Evolutionary conservation across 495 filamentous ascomycete genomes (phyloP), one percentile per base, ranked within the genome.

Genomic region (Parathielavia hyrcaniae): DNA sequence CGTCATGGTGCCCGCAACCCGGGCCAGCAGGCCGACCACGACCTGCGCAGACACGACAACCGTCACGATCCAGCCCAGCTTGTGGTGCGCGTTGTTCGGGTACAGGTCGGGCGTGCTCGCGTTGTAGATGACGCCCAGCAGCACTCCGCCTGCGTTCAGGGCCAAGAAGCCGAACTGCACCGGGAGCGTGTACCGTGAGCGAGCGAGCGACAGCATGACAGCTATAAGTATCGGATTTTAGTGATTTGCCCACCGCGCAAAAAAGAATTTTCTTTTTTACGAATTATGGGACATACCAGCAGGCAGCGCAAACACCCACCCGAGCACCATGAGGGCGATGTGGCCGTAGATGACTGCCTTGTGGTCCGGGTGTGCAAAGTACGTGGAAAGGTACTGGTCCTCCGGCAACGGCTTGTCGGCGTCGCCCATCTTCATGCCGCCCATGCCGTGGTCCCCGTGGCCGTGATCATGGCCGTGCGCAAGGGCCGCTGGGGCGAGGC

Each of bases 51-150:
- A 73, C 12, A 87, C 75, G 14, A 90, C 76, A 76, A 82, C 87
- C 12, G 87, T 91, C 34, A 86, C 78, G 40, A 88, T 75, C 93
- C 93, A 97, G 35, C 93, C 93, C 49, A 93, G 78, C 71, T 86
- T 91, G 72, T 90, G 85, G 68, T 97, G 95, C 7, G 86, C 81
- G 67, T 96, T 95, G 66, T 89, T 86, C 50, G 84, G 81, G 67
- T 97, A 97, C 19, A 98, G 73, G 68, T 96, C 89, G 2, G 91
- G 91, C 0, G 90, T 96, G 48, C 81, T 83, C 61, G 77, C 77
- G 68, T 91, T 89, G 74, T 96, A 96, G 19, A 93, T 75, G 53
- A 85, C 80, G 2, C 83, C 86, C 40, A 91, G 65, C 23, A 95
- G 66, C 53, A 95, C 62, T 39, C 87, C 90, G 16, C 86, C 63